Percentiles rank a stretch among this genome's conserved stretches.
These are phyloP conservation scores for Penicillium cinerascens DNA, from an alignment of 495 filamentous ascomycete species.

Conservation along the genomic window DNA sequence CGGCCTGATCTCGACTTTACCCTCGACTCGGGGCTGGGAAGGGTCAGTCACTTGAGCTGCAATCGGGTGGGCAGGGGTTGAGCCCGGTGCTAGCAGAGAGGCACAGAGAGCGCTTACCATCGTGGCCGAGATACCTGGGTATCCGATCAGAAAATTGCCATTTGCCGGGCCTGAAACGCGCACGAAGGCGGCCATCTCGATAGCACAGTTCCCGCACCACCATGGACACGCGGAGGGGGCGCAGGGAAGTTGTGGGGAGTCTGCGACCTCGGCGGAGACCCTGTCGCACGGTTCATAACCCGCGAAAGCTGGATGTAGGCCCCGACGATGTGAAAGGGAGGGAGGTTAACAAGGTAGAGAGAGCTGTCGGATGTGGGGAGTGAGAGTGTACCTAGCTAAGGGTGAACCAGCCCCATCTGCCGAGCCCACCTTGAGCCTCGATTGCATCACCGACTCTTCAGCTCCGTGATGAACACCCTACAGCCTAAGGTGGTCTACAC, in stretches of 20 bases:
- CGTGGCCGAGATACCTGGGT: conserved; percentile 96
- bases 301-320: conserved; percentile 6
- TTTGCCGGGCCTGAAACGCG: conserved; percentile 97
- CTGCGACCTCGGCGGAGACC: conserved; percentile 27
- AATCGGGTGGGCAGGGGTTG: background rate
- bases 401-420: conserved; percentile 7
- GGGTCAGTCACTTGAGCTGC: background rate
- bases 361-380: background rate
- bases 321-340: background rate
- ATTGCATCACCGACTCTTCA: conserved; percentile 9
- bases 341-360: background rate
- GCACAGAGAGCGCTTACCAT: conserved; percentile 58
- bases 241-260: conserved; percentile 32
- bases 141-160: conserved; percentile 93
- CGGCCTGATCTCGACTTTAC: conserved; percentile 96
- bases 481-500: background rate
- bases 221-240: conserved; percentile 40
- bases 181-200: conserved; percentile 82
- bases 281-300: conserved; percentile 33
- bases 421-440: conserved; percentile 13
- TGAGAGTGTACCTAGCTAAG: background rate
- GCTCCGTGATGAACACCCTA: background rate
- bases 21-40: conserved; percentile 87
- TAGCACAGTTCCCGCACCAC: conserved; percentile 38
- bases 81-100: background rate